These are phyloP conservation scores for Chrysoporthe austroafricana DNA, from an alignment of 2,329 filamentous ascomycete genomes.

Conservation along the genomic window DNA sequence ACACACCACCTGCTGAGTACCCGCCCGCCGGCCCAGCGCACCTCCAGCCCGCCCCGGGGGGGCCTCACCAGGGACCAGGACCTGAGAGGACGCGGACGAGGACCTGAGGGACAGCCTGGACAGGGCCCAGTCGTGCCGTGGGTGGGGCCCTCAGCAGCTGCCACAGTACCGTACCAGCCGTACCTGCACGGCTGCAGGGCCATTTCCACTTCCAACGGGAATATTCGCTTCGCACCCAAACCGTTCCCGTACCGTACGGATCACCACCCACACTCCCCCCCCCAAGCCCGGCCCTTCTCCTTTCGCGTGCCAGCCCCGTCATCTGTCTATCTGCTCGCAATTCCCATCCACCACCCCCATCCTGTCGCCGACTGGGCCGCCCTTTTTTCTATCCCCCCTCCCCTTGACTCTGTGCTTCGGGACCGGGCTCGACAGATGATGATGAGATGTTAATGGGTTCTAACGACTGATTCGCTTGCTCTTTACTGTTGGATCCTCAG, in stretches of 20 bases:
- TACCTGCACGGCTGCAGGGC: not conserved
- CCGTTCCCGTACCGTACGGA: not conserved
- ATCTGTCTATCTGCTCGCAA: not conserved
- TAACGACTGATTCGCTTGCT: conserved; percentile 24
- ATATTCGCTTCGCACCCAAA: conserved; percentile 1
- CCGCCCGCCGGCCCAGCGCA: not conserved
- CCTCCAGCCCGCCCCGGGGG: not conserved
- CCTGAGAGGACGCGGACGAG: no score
- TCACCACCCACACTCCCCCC: not conserved
- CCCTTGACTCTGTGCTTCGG: not conserved
- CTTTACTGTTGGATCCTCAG: conserved; percentile 14
- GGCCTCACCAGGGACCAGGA: not conserved
- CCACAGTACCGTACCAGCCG: no score
- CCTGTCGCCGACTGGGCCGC: not conserved
- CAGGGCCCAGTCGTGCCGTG: not conserved
- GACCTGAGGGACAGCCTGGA: not conserved
- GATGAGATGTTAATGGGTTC: conserved; percentile 25
- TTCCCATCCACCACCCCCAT: conserved; percentile 5
- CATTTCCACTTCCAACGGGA: not conserved
- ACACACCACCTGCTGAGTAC: no score
- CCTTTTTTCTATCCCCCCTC: not conserved
- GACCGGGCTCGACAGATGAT: conserved; percentile 15
- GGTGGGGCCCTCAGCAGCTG: no score
- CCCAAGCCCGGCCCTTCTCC: conserved; percentile 1
- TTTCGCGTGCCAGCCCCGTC: conserved; percentile 3